Evolutionary conservation across 1,284 basidiomycete genomes (phyloP).

Genomic region (Heterobasidion parviporum): DNA sequence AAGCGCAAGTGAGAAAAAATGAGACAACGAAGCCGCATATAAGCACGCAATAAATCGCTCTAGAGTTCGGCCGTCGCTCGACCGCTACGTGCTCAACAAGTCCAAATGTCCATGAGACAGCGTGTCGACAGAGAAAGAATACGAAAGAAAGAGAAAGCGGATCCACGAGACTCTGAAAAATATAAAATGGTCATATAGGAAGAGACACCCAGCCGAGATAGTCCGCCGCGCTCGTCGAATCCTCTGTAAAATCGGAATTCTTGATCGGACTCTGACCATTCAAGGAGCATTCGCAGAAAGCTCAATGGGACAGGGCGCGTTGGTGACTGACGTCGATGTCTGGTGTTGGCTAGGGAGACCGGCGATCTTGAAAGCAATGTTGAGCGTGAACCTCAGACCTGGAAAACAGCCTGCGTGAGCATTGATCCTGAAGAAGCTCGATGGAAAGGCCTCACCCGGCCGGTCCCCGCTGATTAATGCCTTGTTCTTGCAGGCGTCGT

Average conservation of each 20-base stretch:
- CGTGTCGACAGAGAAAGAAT: background rate
- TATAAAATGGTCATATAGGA: background rate
- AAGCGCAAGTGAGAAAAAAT: background rate
- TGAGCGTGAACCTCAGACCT: slow-evolving; percentile 65
- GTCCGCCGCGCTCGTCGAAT: background rate
- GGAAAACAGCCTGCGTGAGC: background rate
- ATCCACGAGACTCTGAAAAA: background rate
- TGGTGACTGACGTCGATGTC: slow-evolving; percentile 49
- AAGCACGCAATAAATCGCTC: background rate
- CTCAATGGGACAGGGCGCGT: slow-evolving; percentile 72
- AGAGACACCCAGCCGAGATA: background rate
- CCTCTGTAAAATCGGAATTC: no score
- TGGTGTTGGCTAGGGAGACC: slow-evolving; percentile 53
- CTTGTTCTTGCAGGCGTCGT: slow-evolving; percentile 68
- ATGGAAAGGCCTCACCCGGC: slow-evolving; percentile 34
- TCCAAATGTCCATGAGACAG: background rate
- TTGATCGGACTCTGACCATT: slow-evolving; percentile 8
- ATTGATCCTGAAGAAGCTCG: background rate
- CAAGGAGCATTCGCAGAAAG: slow-evolving; percentile 45
- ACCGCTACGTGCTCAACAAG: background rate
- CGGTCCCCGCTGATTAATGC: slow-evolving; percentile 45
- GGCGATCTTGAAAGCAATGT: slow-evolving; percentile 60
- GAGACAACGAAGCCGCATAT: background rate
- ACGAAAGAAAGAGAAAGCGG: background rate
- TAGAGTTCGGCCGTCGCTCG: background rate